Conservation (phyloP, 306 rosid species). For the Cicer cuneatum region DNA sequence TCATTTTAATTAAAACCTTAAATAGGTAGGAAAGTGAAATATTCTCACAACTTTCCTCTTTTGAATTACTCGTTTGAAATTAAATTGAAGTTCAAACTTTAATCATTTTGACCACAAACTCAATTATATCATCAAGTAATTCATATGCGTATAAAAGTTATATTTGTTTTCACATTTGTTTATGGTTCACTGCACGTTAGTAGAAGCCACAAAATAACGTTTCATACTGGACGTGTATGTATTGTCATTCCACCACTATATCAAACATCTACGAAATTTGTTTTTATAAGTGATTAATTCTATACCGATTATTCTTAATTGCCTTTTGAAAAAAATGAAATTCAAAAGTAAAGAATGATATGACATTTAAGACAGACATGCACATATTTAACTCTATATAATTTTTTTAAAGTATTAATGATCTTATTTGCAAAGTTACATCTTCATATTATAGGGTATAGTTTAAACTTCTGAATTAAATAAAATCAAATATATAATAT, state of each 20-base stretch:
- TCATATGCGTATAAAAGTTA: neutral
- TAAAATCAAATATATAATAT: too few species aligned
- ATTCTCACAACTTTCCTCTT: neutral
- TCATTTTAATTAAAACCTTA: neutral
- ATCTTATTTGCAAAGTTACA: neutral
- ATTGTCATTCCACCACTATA: too few species aligned
- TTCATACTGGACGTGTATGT: too few species aligned
- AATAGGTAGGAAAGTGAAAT: neutral
- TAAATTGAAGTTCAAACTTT: neutral
- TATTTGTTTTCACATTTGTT: too few species aligned
- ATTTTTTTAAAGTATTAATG: neutral
- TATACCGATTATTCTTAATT: neutral
- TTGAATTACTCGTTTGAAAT: neutral
- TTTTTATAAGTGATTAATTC: neutral
- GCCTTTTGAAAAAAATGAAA: slow-evolving; percentile 16
- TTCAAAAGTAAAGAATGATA: neutral
- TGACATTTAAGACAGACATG: neutral
- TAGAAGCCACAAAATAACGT: too few species aligned
- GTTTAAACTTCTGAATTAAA: too few species aligned
- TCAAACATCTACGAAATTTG: neutral
- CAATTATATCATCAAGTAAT: neutral
- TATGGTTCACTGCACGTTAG: too few species aligned
- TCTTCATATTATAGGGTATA: too few species aligned
- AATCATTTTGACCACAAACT: neutral
- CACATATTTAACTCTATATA: neutral